These are phyloP conservation scores for Colletotrichum orchidophilum DNA, from an alignment of 2,329 filamentous ascomycete species.

Conservation along the genomic window DNA sequence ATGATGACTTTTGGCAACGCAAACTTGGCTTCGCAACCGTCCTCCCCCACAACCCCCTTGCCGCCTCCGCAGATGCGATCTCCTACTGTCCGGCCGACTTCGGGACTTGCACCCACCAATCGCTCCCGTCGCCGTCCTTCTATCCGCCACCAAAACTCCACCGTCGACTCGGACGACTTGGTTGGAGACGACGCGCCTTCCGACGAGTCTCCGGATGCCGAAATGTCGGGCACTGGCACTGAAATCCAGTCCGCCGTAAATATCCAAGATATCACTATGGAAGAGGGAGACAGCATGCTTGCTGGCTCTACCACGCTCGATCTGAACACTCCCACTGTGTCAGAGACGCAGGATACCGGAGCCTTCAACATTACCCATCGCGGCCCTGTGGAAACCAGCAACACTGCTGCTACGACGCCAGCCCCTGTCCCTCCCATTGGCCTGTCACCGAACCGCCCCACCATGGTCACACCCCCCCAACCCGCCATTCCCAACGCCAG, in stretches of 20 bases:
- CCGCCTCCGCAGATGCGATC: constrained; percentile 71
- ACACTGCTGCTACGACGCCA: constrained; percentile 77
- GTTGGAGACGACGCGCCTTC: constrained; percentile 84
- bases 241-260: constrained; percentile 85
- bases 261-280: constrained; percentile 83
- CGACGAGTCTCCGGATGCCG: constrained; percentile 80
- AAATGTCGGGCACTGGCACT: constrained; percentile 77
- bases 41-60: constrained; percentile 87
- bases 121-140: constrained; percentile 78
- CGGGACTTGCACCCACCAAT: constrained; percentile 60
- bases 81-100: constrained; percentile 63
- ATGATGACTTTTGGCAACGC: constrained; percentile 77
- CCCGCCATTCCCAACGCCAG: constrained; percentile 76
- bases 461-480: constrained; percentile 76
- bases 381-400: constrained; percentile 83
- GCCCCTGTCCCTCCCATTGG: constrained; percentile 73
- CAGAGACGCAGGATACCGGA: constrained; percentile 86
- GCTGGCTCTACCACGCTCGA: constrained; percentile 75
- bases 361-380: constrained; percentile 95
- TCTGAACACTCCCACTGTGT: constrained; percentile 79
- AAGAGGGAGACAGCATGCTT: constrained; percentile 82
- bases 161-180: constrained; percentile 87
- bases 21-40: constrained; percentile 85
- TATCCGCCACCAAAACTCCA: constrained; percentile 90
- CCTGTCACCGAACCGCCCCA: constrained; percentile 77